Conservation (phyloP, 441 rosid genomes). For the Pelargonium cotyledonis region DNA sequence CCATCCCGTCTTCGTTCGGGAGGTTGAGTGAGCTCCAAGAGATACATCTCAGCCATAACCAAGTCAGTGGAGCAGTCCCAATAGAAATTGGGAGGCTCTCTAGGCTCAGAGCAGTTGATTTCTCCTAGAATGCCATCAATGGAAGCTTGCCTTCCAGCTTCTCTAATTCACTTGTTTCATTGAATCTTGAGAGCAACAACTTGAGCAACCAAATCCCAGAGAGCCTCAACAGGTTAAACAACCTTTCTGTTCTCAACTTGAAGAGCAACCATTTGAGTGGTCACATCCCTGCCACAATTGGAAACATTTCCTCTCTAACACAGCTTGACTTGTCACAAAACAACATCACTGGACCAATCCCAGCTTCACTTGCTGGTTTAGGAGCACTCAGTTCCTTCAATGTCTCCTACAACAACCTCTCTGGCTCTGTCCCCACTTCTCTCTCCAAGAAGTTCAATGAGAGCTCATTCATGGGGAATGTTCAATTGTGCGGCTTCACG, state of each 20-base stretch:
- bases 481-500: constrained; percentile 67
- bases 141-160: constrained; percentile 41
- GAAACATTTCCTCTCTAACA: constrained; percentile 43
- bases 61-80: constrained; percentile 40
- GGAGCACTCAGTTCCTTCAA: constrained; percentile 47
- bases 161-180: constrained; percentile 33
- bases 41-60: constrained; percentile 38
- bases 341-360: constrained; percentile 55
- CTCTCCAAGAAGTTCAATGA: constrained; percentile 61
- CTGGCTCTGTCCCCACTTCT: constrained; percentile 58
- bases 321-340: constrained; percentile 55
- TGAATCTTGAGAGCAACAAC: constrained; percentile 31
- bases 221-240: constrained; percentile 28
- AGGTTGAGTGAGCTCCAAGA: constrained; percentile 42
- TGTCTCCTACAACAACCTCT: constrained; percentile 72
- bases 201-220: constrained; percentile 26
- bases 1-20: constrained; percentile 42
- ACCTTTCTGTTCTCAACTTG: constrained; percentile 49
- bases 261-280: constrained; percentile 47
- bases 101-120: constrained; percentile 32
- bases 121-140: constrained; percentile 39
- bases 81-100: constrained; percentile 36
- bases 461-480: constrained; percentile 65
- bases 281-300: constrained; percentile 45
- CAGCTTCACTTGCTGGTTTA: constrained; percentile 47